Evolutionary conservation across 2,329 filamentous ascomycete genomes (phyloP), one percentile per base, ranked within the genome.

Genomic region (Colletotrichum coccodes): DNA sequence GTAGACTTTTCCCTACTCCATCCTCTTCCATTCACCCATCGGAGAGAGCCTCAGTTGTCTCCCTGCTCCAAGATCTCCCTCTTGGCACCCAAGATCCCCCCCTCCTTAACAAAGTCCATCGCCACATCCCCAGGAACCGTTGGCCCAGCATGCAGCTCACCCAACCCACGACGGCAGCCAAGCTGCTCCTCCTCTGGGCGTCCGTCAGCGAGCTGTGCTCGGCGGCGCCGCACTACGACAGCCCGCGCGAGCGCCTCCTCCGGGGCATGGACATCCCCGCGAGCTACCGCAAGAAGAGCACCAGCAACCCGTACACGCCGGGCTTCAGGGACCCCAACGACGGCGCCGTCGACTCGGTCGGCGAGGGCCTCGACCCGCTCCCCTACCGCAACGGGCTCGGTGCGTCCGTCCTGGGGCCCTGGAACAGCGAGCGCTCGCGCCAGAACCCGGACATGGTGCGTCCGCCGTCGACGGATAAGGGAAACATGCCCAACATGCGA

Each of bases 361-460:
- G 85, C 14, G 82, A 89, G 3, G 81, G 85, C 12, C 81, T 92
- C n/a, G 86, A 92, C 71, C 91, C 91, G 30, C 79, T 90, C 61
- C 91, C 91, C 1, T 90, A 83, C 76, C 84, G 89, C 38, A 90
- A 90, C 75, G 90, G 90, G 28, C 75, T 88, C 28, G 92, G 92
- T 26, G 85, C 90, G 18, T 89, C 86, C 11, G 87, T 94, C 16
- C 80, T 93, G 26, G 92, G 92, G 0, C 92, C 92, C 0, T 89
- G 90, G 78, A 94, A 94, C 77, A 83, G 82, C 68, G 87, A 87
- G 58, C 89, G 92, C 26, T 89, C 92, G 60, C 85, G 89, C 52
- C 89, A 94, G 80, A 91, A 89, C 76, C 91, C 92, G 0, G 91
- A 94, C 77, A 81, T 93, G 49, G 84, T 94, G 46, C 87, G 92